Evolutionary conservation across 2,329 filamentous ascomycete genomes (phyloP), one percentile per base, ranked within the genome.

Genomic region (Bertia moriformis): DNA sequence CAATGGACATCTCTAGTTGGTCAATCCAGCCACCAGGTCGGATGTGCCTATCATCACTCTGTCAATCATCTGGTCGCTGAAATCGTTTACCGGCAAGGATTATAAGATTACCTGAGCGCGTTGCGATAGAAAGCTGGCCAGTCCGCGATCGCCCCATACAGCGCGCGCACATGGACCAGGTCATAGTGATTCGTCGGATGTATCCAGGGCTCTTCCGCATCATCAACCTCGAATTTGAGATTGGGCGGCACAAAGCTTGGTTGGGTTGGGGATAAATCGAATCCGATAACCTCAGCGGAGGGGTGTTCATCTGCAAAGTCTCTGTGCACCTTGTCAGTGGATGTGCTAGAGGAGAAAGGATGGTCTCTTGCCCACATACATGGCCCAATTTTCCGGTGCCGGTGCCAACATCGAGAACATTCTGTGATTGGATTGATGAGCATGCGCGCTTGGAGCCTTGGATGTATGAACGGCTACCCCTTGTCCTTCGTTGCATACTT

Each of bases 91-190:
- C 7, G 15, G 10, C 7, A 15, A 7, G 15, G 10, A 35, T 17
- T 35, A 13, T 35, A 35, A 15, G 27, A 44, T 38, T 48, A 56
- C 54, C 54, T 47, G 37, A 54, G 53, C 35, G 49, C 52, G 38
- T 57, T 49, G 37, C 50, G 44, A 43, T 60, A 59, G 19, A 60
- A 44, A 12, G 43, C 45, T 19, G 45, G 40, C 54, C 55, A 59
- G 39, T 58, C 53, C 12, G 43, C 50, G 18, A 59, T 46, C 17
- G 48, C 50, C n/a, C 52, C 57, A 41, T 57, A 58, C 33, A 60
- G 36, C 13, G 45, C 51, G 33, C 61, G 53, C n/a, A 58, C 51
- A 42, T 64, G 60, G 15, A 65, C 53, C 39, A 63, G 52, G 41
- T 65, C 60, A 42, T 65, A 65, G 10, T 7, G 12, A 35, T 35